Evolutionary conservation across 2,329 filamentous ascomycete species (phyloP).

Genomic region (Lachnellula arida): DNA sequence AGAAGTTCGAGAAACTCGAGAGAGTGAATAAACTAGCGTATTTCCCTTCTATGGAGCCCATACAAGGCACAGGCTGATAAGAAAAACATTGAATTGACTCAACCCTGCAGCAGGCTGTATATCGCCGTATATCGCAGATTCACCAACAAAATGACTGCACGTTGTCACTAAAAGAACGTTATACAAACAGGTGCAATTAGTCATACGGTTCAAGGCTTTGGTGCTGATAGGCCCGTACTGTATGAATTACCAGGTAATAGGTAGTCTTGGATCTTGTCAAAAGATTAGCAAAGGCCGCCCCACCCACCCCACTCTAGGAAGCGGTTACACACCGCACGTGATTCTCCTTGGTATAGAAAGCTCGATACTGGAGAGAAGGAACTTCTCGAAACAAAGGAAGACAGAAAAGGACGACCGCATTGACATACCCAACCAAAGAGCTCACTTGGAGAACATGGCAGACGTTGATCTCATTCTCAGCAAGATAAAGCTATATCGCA

Average conservation of each 20-base stretch:
- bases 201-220: background rate
- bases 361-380: too few relatives aligned
- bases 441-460: slow-evolving; percentile 5
- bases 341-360: too few relatives aligned
- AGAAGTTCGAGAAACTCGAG: background rate
- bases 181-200: background rate
- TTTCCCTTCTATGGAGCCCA: background rate
- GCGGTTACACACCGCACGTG: too few relatives aligned
- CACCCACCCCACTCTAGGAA: too few relatives aligned
- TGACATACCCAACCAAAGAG: background rate
- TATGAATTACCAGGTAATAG: background rate
- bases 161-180: background rate
- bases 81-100: background rate
- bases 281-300: too few relatives aligned
- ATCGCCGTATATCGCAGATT: background rate
- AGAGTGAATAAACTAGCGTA: background rate
- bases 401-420: too few relatives aligned
- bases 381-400: too few relatives aligned
- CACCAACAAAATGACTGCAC: background rate
- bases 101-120: background rate
- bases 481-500: slow-evolving; percentile 20
- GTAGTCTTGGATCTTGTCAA: background rate
- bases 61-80: background rate
- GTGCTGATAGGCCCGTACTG: background rate
- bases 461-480: slow-evolving; percentile 16